Conservation (phyloP, 2,329 filamentous ascomycete genomes). For the Verticillium longisporum region DNA sequence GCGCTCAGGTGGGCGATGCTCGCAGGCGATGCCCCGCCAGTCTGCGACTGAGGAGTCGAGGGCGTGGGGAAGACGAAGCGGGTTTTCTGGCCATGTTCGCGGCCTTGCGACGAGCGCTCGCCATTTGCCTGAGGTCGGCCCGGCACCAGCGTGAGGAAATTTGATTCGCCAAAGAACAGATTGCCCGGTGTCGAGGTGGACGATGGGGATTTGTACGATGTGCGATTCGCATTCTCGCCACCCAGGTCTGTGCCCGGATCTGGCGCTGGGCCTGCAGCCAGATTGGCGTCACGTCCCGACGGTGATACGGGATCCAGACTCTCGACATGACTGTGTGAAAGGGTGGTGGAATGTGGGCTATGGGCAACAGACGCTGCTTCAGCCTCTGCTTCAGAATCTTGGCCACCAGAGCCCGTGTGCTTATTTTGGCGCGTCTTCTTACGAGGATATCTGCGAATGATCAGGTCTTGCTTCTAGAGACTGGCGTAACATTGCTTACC, state of each 20-base stretch:
- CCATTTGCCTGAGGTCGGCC: neutral
- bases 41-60: slow-evolving; percentile 6
- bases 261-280: neutral
- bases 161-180: slow-evolving; percentile 31
- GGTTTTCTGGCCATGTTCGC: slow-evolving; percentile 3
- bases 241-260: neutral
- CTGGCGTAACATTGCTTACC: neutral
- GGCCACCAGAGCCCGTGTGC: neutral
- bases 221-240: slow-evolving; percentile 5
- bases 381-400: neutral
- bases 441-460: slow-evolving; percentile 8
- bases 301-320: neutral
- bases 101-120: neutral
- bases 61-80: slow-evolving; percentile 11
- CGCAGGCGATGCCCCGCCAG: slow-evolving; percentile 2
- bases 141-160: slow-evolving; percentile 26
- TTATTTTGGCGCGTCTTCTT: slow-evolving; percentile 1
- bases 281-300: neutral
- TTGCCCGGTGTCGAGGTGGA: slow-evolving; percentile 16
- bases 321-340: neutral
- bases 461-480: neutral
- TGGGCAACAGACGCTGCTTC: neutral
- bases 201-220: neutral
- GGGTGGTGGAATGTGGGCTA: neutral
- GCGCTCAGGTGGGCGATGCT: slow-evolving; percentile 10